These are phyloP conservation scores for Cyclocybe aegerita DNA, from an alignment of 768 basidiomycete genomes.

Conservation along the genomic window DNA sequence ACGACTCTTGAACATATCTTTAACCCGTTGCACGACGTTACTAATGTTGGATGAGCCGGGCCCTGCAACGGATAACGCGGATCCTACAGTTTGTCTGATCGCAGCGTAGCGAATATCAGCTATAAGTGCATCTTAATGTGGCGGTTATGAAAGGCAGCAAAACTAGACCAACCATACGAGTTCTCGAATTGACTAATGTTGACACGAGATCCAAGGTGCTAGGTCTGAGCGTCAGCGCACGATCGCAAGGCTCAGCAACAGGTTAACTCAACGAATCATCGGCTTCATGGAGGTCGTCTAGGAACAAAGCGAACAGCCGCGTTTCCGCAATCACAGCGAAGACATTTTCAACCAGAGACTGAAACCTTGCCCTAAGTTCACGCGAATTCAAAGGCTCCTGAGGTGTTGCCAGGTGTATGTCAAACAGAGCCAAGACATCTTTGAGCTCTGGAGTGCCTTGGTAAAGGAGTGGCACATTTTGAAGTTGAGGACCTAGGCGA, in stretches of 20 bases:
- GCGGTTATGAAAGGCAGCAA: not conserved
- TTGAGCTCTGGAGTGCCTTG: conserved; percentile 69
- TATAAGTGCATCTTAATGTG: conserved; percentile 20
- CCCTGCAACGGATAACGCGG: not conserved
- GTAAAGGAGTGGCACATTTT: conserved; percentile 68
- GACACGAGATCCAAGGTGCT: conserved; percentile 68
- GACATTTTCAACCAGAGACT: conserved; percentile 68
- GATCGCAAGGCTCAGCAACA: not conserved
- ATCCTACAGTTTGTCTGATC: conserved; percentile 53
- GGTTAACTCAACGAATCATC: conserved; percentile 54
- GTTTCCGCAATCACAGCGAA: conserved; percentile 70
- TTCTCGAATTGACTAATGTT: conserved; percentile 62
- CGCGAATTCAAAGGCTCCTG: conserved; percentile 54
- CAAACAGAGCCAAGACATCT: conserved; percentile 58
- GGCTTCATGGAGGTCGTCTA: conserved; percentile 76
- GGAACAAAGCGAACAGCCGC: conserved; percentile 65
- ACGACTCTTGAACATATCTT: conserved; percentile 55
- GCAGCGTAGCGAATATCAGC: conserved; percentile 65
- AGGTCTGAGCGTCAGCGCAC: not conserved
- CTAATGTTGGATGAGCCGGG: conserved; percentile 20
- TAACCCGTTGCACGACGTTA: conserved; percentile 49
- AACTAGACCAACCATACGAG: conserved; percentile 51
- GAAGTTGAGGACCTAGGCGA: conserved; percentile 66
- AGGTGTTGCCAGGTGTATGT: conserved; percentile 48
- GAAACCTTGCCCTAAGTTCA: conserved; percentile 69